These are phyloP conservation scores for Acacia melanoxylon DNA, from an alignment of 306 rosid species.

Conservation along the genomic window DNA sequence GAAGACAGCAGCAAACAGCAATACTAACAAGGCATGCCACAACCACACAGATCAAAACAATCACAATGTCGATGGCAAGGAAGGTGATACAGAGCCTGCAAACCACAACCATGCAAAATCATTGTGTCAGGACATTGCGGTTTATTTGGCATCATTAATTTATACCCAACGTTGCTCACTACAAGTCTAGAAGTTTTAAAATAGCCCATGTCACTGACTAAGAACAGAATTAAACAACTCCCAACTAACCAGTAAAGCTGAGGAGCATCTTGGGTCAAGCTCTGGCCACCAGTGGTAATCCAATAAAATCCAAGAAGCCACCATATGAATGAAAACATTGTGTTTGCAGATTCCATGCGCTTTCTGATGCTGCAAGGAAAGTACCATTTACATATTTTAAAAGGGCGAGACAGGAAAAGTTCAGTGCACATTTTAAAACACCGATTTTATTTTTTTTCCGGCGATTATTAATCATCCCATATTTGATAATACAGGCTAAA, in stretches of 20 bases:
- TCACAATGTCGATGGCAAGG: slow-evolving; percentile 73
- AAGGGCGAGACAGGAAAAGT: not conserved
- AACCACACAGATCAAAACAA: slow-evolving; percentile 67
- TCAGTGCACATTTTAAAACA: not conserved
- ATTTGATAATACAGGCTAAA: no score
- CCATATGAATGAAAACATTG: slow-evolving; percentile 77
- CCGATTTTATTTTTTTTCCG: not conserved
- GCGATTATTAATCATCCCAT: not conserved
- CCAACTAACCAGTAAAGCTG: slow-evolving; percentile 78
- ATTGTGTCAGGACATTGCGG: not conserved
- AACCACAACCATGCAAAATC: slow-evolving; percentile 16
- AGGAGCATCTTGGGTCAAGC: slow-evolving; percentile 63
- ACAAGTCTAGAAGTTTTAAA: not conserved
- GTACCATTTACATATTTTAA: not conserved
- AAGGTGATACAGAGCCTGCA: slow-evolving; percentile 87
- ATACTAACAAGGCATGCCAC: slow-evolving; percentile 83
- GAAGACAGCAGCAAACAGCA: slow-evolving; percentile 94
- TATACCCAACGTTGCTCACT: not conserved
- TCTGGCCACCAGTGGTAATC: slow-evolving; percentile 76
- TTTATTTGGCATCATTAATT: not conserved
- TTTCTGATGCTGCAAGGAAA: slow-evolving; percentile 50
- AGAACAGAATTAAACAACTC: not conserved
- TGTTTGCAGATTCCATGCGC: slow-evolving; percentile 66
- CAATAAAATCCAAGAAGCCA: slow-evolving; percentile 91
- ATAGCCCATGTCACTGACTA: not conserved